Conservation (phyloP, 495 filamentous ascomycete genomes). For the Lophiostoma macrostomum region DNA sequence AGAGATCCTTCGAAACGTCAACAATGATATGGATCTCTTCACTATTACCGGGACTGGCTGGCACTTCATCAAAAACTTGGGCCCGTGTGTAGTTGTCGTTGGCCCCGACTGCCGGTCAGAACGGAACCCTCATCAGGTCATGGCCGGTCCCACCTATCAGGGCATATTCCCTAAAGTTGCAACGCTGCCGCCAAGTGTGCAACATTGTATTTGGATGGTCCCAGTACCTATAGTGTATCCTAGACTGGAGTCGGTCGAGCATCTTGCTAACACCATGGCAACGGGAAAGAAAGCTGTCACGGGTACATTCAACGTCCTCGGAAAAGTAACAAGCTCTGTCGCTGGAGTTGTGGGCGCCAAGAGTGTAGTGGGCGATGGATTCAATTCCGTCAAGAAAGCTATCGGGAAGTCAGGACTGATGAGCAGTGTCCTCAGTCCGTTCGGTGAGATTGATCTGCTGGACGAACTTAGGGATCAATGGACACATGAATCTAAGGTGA, state of each 20-base stretch:
- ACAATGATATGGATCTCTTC: conserved; percentile 85
- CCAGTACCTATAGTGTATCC: conserved; percentile 90
- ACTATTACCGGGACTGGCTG: conserved; percentile 95
- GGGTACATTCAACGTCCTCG: conserved; percentile 88
- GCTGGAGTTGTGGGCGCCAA: conserved; percentile 94
- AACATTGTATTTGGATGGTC: conserved; percentile 95
- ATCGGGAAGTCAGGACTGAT: conserved; percentile 93
- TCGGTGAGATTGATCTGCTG: conserved; percentile 92
- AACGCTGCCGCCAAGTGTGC: conserved; percentile 83
- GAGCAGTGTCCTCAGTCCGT: conserved; percentile 89
- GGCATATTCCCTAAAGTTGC: conserved; percentile 95
- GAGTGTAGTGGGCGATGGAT: conserved; percentile 83
- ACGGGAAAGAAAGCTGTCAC: conserved; percentile 96
- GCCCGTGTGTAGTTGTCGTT: conserved; percentile 83
- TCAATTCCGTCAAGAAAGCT: conserved; percentile 90
- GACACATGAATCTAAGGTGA: conserved; percentile 92
- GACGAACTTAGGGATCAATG: conserved; percentile 95
- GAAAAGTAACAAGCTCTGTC: conserved; percentile 89
- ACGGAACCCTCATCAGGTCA: conserved; percentile 82
- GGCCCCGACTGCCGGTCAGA: conserved; percentile 90
- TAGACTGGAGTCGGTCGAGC: conserved; percentile 84
- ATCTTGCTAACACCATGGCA: conserved; percentile 82
- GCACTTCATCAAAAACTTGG: conserved; percentile 97
- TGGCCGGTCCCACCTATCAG: conserved; percentile 96
- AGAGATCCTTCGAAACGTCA: conserved; percentile 84